Percentiles rank a stretch among this genome's conserved stretches.
Evolutionary conservation across 306 rosid genomes (phyloP).

Genomic region (Prunus mira): DNA sequence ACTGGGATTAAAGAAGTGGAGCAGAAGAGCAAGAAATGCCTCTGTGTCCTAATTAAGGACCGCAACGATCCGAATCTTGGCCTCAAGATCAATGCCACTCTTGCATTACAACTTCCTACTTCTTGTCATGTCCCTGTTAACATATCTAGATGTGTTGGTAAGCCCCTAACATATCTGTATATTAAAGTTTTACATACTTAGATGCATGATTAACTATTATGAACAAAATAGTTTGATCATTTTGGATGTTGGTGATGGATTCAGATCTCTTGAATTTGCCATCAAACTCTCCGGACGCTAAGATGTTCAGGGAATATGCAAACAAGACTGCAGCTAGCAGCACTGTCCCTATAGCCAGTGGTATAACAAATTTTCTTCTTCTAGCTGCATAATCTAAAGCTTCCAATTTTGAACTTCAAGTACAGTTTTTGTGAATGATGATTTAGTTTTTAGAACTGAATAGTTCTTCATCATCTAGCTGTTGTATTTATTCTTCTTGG

Average conservation of each 20-base stretch:
- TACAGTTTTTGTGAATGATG: neutral
- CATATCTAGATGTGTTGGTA: constrained; percentile 58
- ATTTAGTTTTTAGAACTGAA: neutral
- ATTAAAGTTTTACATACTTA: neutral
- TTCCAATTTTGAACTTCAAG: too few relatives aligned
- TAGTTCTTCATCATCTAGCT: neutral
- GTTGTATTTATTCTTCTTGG: neutral
- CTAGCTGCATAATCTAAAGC: neutral
- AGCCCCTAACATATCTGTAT: neutral
- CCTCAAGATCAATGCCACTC: constrained; percentile 50
- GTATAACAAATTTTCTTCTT: constrained; percentile 15
- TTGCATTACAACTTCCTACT: constrained; percentile 51
- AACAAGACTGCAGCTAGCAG: constrained; percentile 7
- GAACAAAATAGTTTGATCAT: neutral
- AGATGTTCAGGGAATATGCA: constrained; percentile 43
- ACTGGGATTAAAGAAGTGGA: constrained; percentile 51
- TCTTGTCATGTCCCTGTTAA: constrained; percentile 52
- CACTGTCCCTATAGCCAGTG: constrained; percentile 26
- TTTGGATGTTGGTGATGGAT: constrained; percentile 1
- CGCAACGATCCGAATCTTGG: constrained; percentile 73
- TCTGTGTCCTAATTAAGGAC: constrained; percentile 66
- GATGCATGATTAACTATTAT: neutral
- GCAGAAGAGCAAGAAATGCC: constrained; percentile 55
- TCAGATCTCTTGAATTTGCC: constrained; percentile 69
- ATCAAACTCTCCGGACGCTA: constrained; percentile 57